Evolutionary conservation across 176 grass and related monocot species (phyloP).

Genomic region (Oryza punctata): DNA sequence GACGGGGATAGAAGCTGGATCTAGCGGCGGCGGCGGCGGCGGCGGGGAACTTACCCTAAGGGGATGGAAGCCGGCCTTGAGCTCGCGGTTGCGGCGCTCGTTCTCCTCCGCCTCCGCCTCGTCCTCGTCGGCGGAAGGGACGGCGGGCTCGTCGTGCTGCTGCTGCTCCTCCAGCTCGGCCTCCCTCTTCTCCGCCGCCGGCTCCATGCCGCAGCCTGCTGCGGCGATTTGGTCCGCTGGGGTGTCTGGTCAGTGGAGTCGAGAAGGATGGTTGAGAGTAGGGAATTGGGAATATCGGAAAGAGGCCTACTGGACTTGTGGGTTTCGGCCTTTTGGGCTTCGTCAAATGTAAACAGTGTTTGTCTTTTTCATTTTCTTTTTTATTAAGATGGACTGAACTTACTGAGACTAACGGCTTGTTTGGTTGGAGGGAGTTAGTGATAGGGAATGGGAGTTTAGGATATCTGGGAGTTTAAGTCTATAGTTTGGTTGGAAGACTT

Average conservation of each 20-base stretch:
- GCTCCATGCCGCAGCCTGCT: constrained; percentile 29
- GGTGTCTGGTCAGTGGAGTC: background rate
- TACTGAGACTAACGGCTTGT: no score
- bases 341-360: background rate
- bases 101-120: constrained; percentile 58
- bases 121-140: constrained; percentile 32
- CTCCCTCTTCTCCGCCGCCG: constrained; percentile 40
- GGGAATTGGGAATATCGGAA: background rate
- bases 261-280: background rate
- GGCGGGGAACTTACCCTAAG: constrained; percentile 67
- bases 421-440: no score
- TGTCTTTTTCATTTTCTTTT: no score
- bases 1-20: constrained; percentile 24
- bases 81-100: constrained; percentile 75
- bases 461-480: background rate
- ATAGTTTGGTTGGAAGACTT: no score
- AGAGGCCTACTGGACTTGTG: background rate
- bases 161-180: constrained; percentile 49
- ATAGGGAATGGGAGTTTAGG: no score
- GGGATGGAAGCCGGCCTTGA: constrained; percentile 85
- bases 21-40: constrained; percentile 9
- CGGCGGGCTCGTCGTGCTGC: constrained; percentile 28
- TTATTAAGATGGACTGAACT: no score
- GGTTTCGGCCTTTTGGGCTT: background rate
- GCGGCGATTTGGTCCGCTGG: constrained; percentile 35